Evolutionary conservation across 768 basidiomycete species (phyloP).

Genomic region (Hirschioporus abietinus): DNA sequence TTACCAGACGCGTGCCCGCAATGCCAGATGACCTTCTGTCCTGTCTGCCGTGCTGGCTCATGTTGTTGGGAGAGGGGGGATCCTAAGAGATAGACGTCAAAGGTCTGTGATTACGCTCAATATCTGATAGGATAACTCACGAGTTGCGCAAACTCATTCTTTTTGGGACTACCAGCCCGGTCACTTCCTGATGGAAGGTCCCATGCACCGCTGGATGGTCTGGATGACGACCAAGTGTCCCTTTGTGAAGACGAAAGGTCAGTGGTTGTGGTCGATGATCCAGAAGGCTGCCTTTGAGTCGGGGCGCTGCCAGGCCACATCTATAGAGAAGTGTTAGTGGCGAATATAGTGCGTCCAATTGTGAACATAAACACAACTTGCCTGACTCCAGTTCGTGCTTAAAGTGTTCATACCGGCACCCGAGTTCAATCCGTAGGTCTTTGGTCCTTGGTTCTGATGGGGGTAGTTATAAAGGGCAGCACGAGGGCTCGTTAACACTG

Average conservation of each 20-base stretch:
- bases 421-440: slow-evolving; percentile 34
- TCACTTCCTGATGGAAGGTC: slow-evolving; percentile 35
- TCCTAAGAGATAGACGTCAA: slow-evolving; percentile 5
- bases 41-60: slow-evolving; percentile 9
- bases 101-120: slow-evolving; percentile 4
- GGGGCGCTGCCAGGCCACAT: not conserved
- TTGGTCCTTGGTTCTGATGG: not conserved
- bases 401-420: slow-evolving; percentile 44
- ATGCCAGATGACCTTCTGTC: slow-evolving; percentile 14
- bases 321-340: not conserved
- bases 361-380: slow-evolving; percentile 22
- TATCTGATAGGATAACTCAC: slow-evolving; percentile 22
- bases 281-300: slow-evolving; percentile 1
- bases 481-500: slow-evolving; percentile 6
- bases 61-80: slow-evolving; percentile 7
- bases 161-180: slow-evolving; percentile 39
- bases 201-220: slow-evolving; percentile 53
- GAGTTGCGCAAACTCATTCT: slow-evolving; percentile 44
- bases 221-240: slow-evolving; percentile 47
- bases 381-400: slow-evolving; percentile 62
- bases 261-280: slow-evolving; percentile 14
- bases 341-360: not conserved
- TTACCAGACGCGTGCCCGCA: slow-evolving; percentile 16
- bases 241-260: slow-evolving; percentile 41
- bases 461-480: not conserved